Percentiles rank a stretch among this genome's conserved stretches.
Evolutionary conservation across 2,329 filamentous ascomycete genomes (phyloP).

Genomic region (Pseudogymnoascus pannorum): DNA sequence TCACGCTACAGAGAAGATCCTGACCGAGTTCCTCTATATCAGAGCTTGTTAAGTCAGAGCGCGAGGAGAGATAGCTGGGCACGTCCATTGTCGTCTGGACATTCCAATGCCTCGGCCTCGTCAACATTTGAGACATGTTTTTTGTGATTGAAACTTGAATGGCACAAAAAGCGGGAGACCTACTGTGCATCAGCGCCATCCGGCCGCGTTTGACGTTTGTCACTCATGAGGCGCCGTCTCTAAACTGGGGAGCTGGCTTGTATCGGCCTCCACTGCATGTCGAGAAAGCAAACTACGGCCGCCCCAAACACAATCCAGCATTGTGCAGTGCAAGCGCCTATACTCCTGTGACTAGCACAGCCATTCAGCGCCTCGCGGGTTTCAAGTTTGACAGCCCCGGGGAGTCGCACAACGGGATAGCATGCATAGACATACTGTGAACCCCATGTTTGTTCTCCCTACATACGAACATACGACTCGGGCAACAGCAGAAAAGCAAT

Average conservation of each 20-base stretch:
- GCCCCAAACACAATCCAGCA: not conserved
- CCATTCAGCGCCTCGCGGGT: not conserved
- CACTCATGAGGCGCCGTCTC: not conserved
- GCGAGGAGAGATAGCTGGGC: not conserved
- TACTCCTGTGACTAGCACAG: not conserved
- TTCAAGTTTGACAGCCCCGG: not conserved
- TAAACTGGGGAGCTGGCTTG: not conserved
- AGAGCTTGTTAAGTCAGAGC: conserved; percentile 1
- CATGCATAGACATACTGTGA: not conserved
- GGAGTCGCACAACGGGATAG: not conserved
- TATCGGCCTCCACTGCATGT: not conserved
- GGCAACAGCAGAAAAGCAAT: not conserved
- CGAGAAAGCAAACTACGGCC: not conserved
- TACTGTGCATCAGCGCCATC: not conserved
- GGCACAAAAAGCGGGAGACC: not conserved
- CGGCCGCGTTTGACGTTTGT: not conserved
- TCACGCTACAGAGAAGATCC: not conserved
- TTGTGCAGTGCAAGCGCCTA: not conserved
- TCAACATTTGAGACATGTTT: not conserved
- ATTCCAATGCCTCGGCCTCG: not conserved
- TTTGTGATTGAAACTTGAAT: not conserved
- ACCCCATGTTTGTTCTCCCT: not conserved
- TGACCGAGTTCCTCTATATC: not conserved
- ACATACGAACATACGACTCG: not conserved
- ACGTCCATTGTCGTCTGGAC: not conserved